phyloP scores from a whole-genome alignment of 306 rosid species.

The Begonia peltatifolia region DNA sequence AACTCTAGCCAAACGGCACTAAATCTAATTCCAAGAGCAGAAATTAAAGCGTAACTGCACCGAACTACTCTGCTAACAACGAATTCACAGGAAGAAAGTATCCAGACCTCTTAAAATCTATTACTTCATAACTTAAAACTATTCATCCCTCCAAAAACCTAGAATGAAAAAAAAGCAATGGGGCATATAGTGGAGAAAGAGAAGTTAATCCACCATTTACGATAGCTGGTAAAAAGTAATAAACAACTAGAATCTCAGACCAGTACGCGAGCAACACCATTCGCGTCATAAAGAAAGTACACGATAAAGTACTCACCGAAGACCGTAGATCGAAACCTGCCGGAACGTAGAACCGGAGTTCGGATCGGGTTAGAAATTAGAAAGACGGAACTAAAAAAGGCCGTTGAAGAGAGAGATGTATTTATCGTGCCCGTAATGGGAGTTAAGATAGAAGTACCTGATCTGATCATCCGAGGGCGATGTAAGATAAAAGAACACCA shows the following conservation, averaged over 20 bases:
- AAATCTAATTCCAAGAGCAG: background rate
- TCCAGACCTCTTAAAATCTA: background rate
- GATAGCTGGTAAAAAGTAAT: background rate
- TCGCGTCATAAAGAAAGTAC: no score
- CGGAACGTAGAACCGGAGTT: conserved; percentile 2
- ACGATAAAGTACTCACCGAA: conserved; percentile 2
- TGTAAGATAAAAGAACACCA: no score
- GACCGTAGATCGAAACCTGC: conserved; percentile 6
- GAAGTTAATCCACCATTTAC: background rate
- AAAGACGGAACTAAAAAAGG: conserved; percentile 1
- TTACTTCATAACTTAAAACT: background rate
- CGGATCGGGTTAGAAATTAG: conserved; percentile 1
- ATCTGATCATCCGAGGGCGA: no score
- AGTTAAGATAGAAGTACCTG: no score
- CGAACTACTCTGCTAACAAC: conserved; percentile 4
- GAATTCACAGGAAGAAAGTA: conserved; percentile 4
- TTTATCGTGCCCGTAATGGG: background rate
- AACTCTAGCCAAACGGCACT: no score
- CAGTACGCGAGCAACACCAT: no score
- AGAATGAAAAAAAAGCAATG: background rate
- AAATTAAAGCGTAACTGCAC: background rate
- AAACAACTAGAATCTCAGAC: no score
- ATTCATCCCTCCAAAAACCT: conserved; percentile 3
- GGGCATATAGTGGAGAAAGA: background rate
- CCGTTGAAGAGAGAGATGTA: conserved; percentile 3